Base-by-base conservation (phyloP, 108 stramenopile genomes). In the Cyclotella choctawhatcheeana region DNA sequence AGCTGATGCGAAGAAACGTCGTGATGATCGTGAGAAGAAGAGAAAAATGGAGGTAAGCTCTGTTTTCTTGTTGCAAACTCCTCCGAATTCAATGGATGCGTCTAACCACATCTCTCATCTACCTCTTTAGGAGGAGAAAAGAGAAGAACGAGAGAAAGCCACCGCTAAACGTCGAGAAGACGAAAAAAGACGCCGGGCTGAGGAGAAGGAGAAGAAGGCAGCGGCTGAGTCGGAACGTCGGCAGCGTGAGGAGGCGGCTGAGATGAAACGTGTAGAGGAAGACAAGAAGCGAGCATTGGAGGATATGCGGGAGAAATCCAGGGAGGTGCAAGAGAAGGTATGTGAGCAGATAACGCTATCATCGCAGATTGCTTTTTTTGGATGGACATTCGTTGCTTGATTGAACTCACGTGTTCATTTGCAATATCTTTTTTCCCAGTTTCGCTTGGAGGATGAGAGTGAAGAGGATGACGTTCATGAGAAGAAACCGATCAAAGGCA, bases 301-400 rank as follows among this genome's bases (percentile, higher is more conserved):
- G 24, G 40, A 35, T 12, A 66, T 66, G 58, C 31, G 69, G 26
- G 68, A 26, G 31, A 70, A 52, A 35, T 48, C 58, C 10, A 78
- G 51, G 45, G 56, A 78, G 44, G 55, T 71, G 50, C 68, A 64
- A 33, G 44, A 79, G 34, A 66, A 67, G 58, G 70, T 67, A 12
- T 54, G 73, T 45, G 25, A 7, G 5, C 24, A n/a, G n/a, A n/a
- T n/a, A n/a, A n/a, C n/a, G n/a, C n/a, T n/a, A n/a, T n/a, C n/a
- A n/a, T n/a, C n/a, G n/a, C n/a, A n/a, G n/a, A n/a, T n/a, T n/a
- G n/a, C n/a, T n/a, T 47, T 22, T 21, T 20, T 17, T 21, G 16
- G 50, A n/a, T n/a, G n/a, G n/a, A n/a, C n/a, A n/a, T n/a, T n/a
- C n/a, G n/a, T n/a, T n/a, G n/a, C n/a, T n/a, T n/a, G n/a, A n/a